Base-by-base conservation (phyloP, 768 basidiomycete species). In the Leccinum truebloodii region DNA sequence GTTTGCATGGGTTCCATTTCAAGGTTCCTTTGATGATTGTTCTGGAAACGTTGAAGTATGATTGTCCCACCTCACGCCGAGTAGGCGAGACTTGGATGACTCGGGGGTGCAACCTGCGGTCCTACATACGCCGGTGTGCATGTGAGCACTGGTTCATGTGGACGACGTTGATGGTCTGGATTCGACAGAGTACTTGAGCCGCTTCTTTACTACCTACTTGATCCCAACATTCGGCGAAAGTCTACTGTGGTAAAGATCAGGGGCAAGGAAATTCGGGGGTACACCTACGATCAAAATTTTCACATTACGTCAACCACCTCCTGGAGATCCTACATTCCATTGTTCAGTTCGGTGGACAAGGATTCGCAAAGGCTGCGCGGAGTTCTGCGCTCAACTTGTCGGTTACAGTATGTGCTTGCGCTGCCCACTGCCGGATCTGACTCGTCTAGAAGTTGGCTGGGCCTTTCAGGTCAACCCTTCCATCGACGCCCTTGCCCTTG, bases 1-100 rank as follows among this genome's bases (percentile, higher is more conserved):
- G 86, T 50, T 75, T 90, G 1, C 95, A 95, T 39, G 94, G 95
- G 0, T 89, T 92, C 68, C 79, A 81, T 26, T 87, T 98, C 69
- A 89, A 89, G 67, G 80, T 89, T 1, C 96, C 96, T 0, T 82
- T 98, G 83, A 88, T 94, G 82, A 85, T 88, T 49, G 86, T 96
- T 35, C 75, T 98, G 54, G 94, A 96, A 68, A 86, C 88, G 0
- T 75, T 98, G 52, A 88, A 87, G 67, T 87, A 81, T 41, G 86
- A 88, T 34, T 87, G 94, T 64, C 90, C 93, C 7, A 77, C 76
- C 61, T 73, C 90, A 10, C 86, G 90, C 28, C 83, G 94, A 12
- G 80, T 91, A 34, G 92, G 92, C 13, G 96, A 98, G 73, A 94
- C 94, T 0, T 99, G 97, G 97, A 94, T 99, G 90, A 84, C 28